Percentiles rank a stretch among this genome's conserved stretches.
Evolutionary conservation across 2,329 filamentous ascomycete species (phyloP).

Genomic region (Cladophialophora bantiana): DNA sequence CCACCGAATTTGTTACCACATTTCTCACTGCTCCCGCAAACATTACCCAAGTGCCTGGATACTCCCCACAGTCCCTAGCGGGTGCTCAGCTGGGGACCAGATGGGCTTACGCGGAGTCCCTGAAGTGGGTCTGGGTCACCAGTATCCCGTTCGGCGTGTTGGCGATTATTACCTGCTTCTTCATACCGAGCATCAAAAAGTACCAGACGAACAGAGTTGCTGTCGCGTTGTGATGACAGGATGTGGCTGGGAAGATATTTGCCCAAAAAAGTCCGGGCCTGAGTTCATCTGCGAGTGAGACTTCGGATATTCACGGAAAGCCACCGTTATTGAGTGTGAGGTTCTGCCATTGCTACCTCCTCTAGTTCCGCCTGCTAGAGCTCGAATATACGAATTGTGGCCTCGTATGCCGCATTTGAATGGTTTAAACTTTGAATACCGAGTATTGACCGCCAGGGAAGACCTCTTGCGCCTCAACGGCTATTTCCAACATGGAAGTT

Average conservation of each 20-base stretch:
- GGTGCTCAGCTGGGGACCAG: conserved; percentile 17
- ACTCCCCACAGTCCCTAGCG: background rate
- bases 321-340: background rate
- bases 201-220: conserved; percentile 23
- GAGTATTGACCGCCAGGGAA: too few species aligned
- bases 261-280: background rate
- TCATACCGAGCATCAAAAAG: conserved; percentile 12
- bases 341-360: background rate
- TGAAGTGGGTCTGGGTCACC: conserved; percentile 24
- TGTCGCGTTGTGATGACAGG: conserved; percentile 16
- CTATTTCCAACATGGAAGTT: too few species aligned
- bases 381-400: too few species aligned
- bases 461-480: too few species aligned
- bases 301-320: background rate
- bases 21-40: conserved; percentile 18
- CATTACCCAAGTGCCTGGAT: conserved; percentile 9
- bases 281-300: background rate
- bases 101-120: conserved; percentile 26
- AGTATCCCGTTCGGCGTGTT: conserved; percentile 28
- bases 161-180: conserved; percentile 13
- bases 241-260: background rate
- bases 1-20: conserved; percentile 16
- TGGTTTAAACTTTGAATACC: too few species aligned
- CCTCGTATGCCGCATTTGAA: too few species aligned
- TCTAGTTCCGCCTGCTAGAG: background rate